These are phyloP conservation scores for Globisporangium lucens DNA, from an alignment of 352 stramenopile species.

Conservation along the genomic window DNA sequence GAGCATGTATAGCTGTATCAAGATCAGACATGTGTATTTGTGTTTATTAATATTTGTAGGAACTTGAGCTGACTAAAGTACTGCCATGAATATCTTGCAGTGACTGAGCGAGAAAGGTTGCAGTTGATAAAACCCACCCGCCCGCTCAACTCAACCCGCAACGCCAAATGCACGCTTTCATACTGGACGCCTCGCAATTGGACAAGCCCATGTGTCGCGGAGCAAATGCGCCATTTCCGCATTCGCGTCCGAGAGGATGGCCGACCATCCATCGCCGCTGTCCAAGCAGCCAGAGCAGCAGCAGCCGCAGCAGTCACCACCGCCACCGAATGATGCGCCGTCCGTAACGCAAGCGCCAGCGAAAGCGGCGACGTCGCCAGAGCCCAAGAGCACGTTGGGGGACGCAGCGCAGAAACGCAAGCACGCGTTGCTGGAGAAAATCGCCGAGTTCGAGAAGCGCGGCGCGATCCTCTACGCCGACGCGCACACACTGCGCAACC, in stretches of 20 bases:
- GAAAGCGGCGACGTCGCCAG: not conserved
- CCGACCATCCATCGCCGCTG: not conserved
- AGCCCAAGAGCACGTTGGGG: not conserved
- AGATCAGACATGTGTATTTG: not conserved
- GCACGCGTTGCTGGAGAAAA: conserved; percentile 48
- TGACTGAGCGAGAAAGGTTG: not conserved
- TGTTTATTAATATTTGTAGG: no score
- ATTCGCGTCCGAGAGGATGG: conserved; percentile 2
- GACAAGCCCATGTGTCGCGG: not conserved
- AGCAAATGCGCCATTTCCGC: not conserved
- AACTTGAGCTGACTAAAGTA: not conserved
- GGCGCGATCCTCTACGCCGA: conserved; percentile 56
- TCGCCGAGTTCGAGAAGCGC: conserved; percentile 45
- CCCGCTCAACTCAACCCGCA: not conserved
- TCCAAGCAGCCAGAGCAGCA: not conserved
- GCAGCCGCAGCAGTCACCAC: not conserved
- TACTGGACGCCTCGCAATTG: not conserved
- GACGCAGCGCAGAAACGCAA: conserved; percentile 18
- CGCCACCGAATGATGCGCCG: not conserved
- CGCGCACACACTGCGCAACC: conserved; percentile 59
- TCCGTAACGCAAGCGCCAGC: not conserved
- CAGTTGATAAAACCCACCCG: not conserved
- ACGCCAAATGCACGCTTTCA: not conserved
- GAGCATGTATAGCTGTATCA: not conserved
- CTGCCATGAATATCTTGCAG: not conserved